phyloP scores from a whole-genome alignment of 345 rosid genomes.

The rapeseed (Brassica napus) region Da-Ae NC_063442.1:12093501-12094000 shows the following conservation, averaged over 20 bases:
- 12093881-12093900: neutral
- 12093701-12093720: neutral
- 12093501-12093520: neutral
- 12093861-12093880: neutral
- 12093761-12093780: no score
- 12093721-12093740: neutral
- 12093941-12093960: neutral
- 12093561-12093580: neutral
- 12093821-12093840: no score
- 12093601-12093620: conserved; percentile 15
- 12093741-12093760: no score
- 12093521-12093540: neutral
- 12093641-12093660: conserved; percentile 55
- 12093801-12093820: no score
- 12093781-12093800: no score
- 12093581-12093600: neutral
- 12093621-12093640: conserved; percentile 70
- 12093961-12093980: neutral
- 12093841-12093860: neutral
- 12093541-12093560: neutral
- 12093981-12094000: neutral
- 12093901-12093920: neutral
- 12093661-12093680: conserved; percentile 45
- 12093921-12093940: neutral
- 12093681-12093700: neutral